Percentiles rank a stretch among this genome's conserved stretches.
Evolutionary conservation across 75 land plant genomes (phyloP).

Genomic region (Pseudotsuga menziesii): DNA sequence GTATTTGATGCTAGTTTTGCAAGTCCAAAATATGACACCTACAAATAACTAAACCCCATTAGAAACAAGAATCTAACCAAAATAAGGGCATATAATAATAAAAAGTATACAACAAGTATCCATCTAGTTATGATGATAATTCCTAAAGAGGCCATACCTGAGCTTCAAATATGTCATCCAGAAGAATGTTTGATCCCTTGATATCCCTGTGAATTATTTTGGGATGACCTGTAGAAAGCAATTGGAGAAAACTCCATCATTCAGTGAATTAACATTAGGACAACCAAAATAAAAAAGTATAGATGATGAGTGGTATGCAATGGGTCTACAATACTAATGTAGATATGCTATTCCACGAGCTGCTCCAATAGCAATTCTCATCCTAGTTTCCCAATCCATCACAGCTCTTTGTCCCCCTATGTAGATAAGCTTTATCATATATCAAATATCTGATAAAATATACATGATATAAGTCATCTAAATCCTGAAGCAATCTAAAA

Average conservation of each 20-base stretch:
- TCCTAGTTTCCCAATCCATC: no score
- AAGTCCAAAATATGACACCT: conserved; percentile 84
- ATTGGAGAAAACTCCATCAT: no score
- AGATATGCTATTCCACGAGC: no score
- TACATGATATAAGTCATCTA: no score
- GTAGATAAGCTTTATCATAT: no score
- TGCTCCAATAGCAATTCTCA: no score
- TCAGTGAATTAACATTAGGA: background rate
- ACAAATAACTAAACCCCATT: conserved; percentile 3
- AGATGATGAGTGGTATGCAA: no score
- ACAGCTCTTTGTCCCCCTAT: no score
- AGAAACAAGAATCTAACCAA: background rate
- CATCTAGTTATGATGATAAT: background rate
- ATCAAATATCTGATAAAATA: no score
- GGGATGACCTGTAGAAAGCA: conserved; percentile 53
- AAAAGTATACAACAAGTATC: background rate
- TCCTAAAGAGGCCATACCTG: conserved; percentile 19
- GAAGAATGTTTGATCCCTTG: conserved; percentile 70
- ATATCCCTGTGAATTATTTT: conserved; percentile 82
- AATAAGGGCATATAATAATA: background rate
- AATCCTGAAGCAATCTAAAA: no score
- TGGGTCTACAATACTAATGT: no score
- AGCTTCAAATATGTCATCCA: conserved; percentile 69
- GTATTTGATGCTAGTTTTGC: conserved; percentile 56
- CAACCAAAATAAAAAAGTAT: background rate